Conservation (phyloP, 2,329 filamentous ascomycete species). For the Lecanoromycetidae sp. region DNA sequence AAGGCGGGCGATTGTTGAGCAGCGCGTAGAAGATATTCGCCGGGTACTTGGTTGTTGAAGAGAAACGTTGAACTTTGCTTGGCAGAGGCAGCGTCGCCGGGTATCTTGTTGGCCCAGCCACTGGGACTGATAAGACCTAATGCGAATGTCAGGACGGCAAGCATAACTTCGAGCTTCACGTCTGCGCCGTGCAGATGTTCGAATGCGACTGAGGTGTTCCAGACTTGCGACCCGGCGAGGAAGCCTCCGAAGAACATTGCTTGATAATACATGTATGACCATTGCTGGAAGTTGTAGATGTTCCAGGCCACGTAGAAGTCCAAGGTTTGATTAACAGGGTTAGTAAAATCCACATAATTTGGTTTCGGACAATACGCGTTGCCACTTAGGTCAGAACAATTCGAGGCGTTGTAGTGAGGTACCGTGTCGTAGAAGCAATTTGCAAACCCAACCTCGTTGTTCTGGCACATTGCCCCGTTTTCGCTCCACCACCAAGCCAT, state of each 20-base stretch:
- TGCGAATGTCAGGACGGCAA: slow-evolving; percentile 9
- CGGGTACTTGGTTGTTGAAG: slow-evolving; percentile 2
- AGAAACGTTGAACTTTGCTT: background rate
- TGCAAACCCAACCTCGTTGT: slow-evolving; percentile 9
- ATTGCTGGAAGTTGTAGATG: slow-evolving; percentile 15
- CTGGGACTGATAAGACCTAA: slow-evolving; percentile 12
- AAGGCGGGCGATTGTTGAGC: slow-evolving; percentile 7
- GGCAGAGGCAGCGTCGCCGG: background rate
- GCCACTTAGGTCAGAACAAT: slow-evolving; percentile 12
- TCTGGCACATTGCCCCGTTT: slow-evolving; percentile 5
- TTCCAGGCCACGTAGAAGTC: slow-evolving; percentile 12
- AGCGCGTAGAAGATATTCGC: slow-evolving; percentile 12
- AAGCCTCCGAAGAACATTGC: background rate
- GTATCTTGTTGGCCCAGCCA: slow-evolving; percentile 5
- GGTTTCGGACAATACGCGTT: slow-evolving; percentile 7
- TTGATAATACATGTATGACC: slow-evolving; percentile 13
- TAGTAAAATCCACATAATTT: background rate
- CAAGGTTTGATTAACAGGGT: background rate
- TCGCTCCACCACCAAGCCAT: slow-evolving; percentile 6
- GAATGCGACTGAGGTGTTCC: slow-evolving; percentile 5
- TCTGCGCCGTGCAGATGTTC: slow-evolving; percentile 5
- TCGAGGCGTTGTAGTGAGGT: slow-evolving; percentile 1
- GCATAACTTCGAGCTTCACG: slow-evolving; percentile 4
- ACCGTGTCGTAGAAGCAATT: slow-evolving; percentile 12
- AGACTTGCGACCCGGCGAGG: background rate